Conservation (phyloP, 768 basidiomycete species). For the Mycena latifolia region DNA sequence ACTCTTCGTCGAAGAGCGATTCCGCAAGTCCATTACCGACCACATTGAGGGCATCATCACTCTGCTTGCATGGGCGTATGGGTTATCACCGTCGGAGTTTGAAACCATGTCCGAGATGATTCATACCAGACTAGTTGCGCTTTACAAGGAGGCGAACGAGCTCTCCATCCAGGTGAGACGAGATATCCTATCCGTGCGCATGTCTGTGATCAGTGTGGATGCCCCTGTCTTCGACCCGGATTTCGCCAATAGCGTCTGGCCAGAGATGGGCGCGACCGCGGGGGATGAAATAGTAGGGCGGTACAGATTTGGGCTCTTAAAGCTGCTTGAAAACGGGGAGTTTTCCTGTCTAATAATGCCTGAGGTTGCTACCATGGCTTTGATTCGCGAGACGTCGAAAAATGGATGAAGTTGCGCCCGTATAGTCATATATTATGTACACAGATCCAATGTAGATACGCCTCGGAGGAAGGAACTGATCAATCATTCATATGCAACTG, state of each 20-base stretch:
- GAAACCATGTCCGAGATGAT: background rate
- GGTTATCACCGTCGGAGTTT: background rate
- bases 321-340: background rate
- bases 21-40: background rate
- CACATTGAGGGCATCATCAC: background rate
- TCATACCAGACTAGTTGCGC: background rate
- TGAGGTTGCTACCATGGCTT: constrained; percentile 13
- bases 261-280: constrained; percentile 10
- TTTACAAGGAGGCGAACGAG: constrained; percentile 11
- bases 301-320: constrained; percentile 12
- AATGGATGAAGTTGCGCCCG: background rate
- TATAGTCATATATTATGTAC: too few relatives aligned
- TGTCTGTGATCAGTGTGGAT: constrained; percentile 2
- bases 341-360: constrained; percentile 1
- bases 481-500: constrained; percentile 35
- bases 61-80: constrained; percentile 7
- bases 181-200: constrained; percentile 16
- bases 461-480: too few relatives aligned
- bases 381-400: constrained; percentile 4
- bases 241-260: background rate
- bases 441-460: too few relatives aligned
- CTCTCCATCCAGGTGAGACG: constrained; percentile 1
- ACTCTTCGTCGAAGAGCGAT: background rate
- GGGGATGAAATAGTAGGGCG: constrained; percentile 7
- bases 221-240: background rate